These are phyloP conservation scores for Pyropia yezoensis DNA, from an alignment of 23 red algal genomes.

Conservation along the genomic window DNA sequence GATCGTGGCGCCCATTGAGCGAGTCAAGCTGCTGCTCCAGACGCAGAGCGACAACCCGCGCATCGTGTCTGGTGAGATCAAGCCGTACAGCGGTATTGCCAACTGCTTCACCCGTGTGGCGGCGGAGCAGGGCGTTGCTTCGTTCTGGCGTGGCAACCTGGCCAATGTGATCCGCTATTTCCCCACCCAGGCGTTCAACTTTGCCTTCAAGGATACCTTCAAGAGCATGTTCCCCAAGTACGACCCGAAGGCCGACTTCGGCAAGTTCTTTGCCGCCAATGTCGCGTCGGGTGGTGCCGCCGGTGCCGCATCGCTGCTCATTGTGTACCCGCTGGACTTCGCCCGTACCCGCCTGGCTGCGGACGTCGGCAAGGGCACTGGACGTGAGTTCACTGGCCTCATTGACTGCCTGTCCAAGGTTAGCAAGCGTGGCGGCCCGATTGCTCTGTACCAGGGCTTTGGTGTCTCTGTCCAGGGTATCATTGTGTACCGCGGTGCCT, in stretches of 20 bases:
- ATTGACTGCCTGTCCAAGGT: conserved; percentile 77
- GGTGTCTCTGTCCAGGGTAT: conserved; percentile 97
- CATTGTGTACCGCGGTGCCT: conserved; percentile 99
- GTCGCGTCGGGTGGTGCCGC: conserved; percentile 89
- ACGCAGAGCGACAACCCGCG: conserved; percentile 89
- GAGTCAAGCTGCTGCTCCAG: conserved; percentile 98
- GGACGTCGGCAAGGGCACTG: conserved; percentile 81
- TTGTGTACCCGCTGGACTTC: conserved; percentile 99
- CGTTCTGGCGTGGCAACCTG: conserved; percentile 97
- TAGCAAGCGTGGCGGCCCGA: conserved; percentile 41
- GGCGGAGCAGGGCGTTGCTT: conserved; percentile 82
- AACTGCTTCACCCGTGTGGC: conserved; percentile 93
- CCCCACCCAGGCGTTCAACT: conserved; percentile 99
- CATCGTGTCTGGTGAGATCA: conserved; percentile 72
- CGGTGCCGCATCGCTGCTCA: conserved; percentile 88
- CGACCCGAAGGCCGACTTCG: conserved; percentile 88
- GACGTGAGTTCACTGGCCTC: conserved; percentile 73
- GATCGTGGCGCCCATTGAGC: conserved; percentile 96
- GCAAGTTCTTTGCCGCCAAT: conserved; percentile 87
- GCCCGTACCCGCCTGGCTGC: conserved; percentile 96
- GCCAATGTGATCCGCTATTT: conserved; percentile 99
- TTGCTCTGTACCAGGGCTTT: conserved; percentile 95
- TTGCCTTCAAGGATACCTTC: conserved; percentile 99
- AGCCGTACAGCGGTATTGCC: conserved; percentile 80
- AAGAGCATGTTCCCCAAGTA: conserved; percentile 97